Percentiles rank a stretch among this genome's conserved stretches.
Evolutionary conservation across 2,329 filamentous ascomycete species (phyloP).

Genomic region (Teratosphaeria destructans): DNA sequence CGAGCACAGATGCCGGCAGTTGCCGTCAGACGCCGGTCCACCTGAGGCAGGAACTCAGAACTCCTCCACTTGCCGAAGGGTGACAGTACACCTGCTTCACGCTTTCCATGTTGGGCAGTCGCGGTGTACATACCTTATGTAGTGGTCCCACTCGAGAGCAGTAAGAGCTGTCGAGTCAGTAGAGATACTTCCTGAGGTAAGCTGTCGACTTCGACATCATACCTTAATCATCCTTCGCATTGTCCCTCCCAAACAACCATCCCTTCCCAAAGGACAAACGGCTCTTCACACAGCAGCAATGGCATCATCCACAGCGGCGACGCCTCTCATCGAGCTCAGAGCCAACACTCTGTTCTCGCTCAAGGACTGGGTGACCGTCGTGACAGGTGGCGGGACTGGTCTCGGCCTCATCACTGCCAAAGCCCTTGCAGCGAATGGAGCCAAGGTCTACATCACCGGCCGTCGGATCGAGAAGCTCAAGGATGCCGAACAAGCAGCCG

Average conservation of each 20-base stretch:
- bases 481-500: constrained; percentile 24
- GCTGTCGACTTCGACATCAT: not conserved
- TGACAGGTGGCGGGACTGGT: constrained; percentile 37
- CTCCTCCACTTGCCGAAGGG: not conserved
- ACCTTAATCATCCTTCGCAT: not conserved
- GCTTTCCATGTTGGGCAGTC: not conserved
- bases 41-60: not conserved
- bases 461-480: constrained; percentile 37
- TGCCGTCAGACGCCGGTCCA: not conserved
- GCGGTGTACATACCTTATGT: not conserved
- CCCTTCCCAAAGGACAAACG: not conserved
- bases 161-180: not conserved
- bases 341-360: constrained; percentile 28
- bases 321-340: constrained; percentile 12
- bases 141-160: not conserved
- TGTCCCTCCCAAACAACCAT: not conserved
- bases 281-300: not conserved
- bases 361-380: constrained; percentile 31
- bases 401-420: constrained; percentile 40
- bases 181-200: not conserved
- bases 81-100: not conserved
- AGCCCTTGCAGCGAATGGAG: constrained; percentile 38
- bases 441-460: constrained; percentile 39
- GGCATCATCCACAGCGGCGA: not conserved
- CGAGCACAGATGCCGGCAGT: not conserved